Percentiles rank a stretch among this genome's conserved stretches.
Conservation (phyloP, 2,329 filamentous ascomycete genomes). For the Penicillium sp. region DNA sequence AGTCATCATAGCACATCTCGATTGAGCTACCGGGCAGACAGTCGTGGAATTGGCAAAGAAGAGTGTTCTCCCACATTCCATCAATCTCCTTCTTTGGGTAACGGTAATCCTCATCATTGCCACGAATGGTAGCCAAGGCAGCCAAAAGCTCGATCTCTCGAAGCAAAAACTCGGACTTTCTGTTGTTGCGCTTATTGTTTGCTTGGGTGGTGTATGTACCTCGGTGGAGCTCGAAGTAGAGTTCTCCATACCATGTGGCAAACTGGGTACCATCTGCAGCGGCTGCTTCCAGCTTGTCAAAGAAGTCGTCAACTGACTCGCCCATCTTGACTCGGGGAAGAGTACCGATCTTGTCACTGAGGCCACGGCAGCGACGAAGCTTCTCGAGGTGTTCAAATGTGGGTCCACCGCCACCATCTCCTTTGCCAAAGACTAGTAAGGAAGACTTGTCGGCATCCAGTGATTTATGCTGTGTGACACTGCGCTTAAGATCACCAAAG, state of each 20-base stretch:
- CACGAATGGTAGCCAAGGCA: slow-evolving; percentile 75
- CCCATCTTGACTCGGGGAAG: slow-evolving; percentile 88
- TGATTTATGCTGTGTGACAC: slow-evolving; percentile 89
- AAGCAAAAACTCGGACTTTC: slow-evolving; percentile 79
- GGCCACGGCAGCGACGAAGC: slow-evolving; percentile 83
- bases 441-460: slow-evolving; percentile 91
- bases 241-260: slow-evolving; percentile 95
- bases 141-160: slow-evolving; percentile 86
- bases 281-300: slow-evolving; percentile 79
- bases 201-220: slow-evolving; percentile 97
- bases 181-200: slow-evolving; percentile 95
- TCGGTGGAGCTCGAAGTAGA: slow-evolving; percentile 96
- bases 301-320: slow-evolving; percentile 90
- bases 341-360: slow-evolving; percentile 81
- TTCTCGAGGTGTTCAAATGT: slow-evolving; percentile 95
- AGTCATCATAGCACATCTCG: slow-evolving; percentile 98
- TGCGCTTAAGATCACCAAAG: slow-evolving; percentile 90
- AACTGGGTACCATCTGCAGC: slow-evolving; percentile 66
- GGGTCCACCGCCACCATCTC: slow-evolving; percentile 91
- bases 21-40: slow-evolving; percentile 93
- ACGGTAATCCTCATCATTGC: slow-evolving; percentile 64
- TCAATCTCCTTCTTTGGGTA: slow-evolving; percentile 96
- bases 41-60: slow-evolving; percentile 97
- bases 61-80: slow-evolving; percentile 87
- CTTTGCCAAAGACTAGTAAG: slow-evolving; percentile 91